phyloP scores from a whole-genome alignment of 352 stramenopile species.

The Globisporangium rhizosaccharum region DNA sequence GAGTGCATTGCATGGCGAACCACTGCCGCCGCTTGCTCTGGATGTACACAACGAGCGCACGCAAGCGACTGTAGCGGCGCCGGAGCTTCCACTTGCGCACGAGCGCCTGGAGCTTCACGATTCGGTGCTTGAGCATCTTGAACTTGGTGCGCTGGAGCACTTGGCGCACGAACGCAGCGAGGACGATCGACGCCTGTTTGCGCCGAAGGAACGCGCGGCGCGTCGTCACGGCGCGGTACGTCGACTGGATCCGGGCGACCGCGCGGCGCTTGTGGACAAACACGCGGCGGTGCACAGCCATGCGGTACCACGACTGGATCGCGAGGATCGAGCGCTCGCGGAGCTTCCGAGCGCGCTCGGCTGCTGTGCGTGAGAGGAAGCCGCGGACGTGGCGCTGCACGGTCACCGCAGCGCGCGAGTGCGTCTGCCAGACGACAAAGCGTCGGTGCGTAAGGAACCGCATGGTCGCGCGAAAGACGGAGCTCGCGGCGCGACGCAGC shows the following conservation, averaged over 20 bases:
- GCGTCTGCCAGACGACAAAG: constrained; percentile 28
- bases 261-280: constrained; percentile 26
- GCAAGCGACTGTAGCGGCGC: constrained; percentile 22
- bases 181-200: constrained; percentile 50
- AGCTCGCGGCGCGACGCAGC: constrained; percentile 24
- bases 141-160: constrained; percentile 61
- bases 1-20: constrained; percentile 17
- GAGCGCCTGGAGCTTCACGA: constrained; percentile 64
- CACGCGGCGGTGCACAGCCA: constrained; percentile 26
- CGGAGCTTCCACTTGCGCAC: constrained; percentile 40
- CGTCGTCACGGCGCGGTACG: constrained; percentile 30
- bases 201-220: constrained; percentile 41
- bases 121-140: constrained; percentile 44
- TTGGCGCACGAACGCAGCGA: constrained; percentile 67
- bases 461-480: constrained; percentile 29
- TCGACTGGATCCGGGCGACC: constrained; percentile 40
- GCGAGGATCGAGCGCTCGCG: constrained; percentile 26
- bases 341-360: constrained; percentile 53
- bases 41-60: constrained; percentile 24
- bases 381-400: constrained; percentile 45
- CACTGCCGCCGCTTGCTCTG: constrained; percentile 45
- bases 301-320: constrained; percentile 59
- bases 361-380: constrained; percentile 56
- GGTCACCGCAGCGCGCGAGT: constrained; percentile 27
- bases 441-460: constrained; percentile 42